Base-by-base conservation (phyloP, 805 yeast species). In the Sugiyamaella smithiae region DNA sequence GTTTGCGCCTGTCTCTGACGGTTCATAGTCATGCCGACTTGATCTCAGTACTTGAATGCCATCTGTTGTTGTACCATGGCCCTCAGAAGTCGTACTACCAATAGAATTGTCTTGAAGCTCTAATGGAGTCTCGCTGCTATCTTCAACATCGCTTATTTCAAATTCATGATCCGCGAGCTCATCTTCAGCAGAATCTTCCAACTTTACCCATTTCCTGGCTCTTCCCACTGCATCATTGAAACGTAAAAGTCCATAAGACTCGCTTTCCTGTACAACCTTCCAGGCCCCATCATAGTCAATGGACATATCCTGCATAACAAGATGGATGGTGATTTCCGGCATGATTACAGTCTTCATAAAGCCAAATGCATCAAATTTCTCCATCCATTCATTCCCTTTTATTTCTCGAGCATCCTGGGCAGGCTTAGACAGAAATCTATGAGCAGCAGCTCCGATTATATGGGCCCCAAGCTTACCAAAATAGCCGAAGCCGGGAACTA, bases 221-320 rank as follows among this genome's bases (percentile, higher is more conserved):
- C 38, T 14, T 3, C 38, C 38, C 5, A 35, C 38, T 20, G 22
- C 5, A 19, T 35, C 38, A 12, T 20, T 7, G 38, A 35, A 35
- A 16, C 16, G 12, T 12, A 35, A 5, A 12, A 35, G 38, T 3
- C 46, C 76, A 59, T 0, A 75, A 67, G 6, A 19, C 22, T 17
- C 29, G 43, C 43, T 40, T 14, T 40, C 33, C 23, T 40, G 23
- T 4, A 40, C 22, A 11, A 40, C 22, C 43, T 40, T 23, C n/a
- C 32, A 28, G 19, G 43, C 43, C 6, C 17, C 12, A 4, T 40
- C 33, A 9, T 40, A 28, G 33, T 40, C 43, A 14, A 40, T 20
- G 20, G 24, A 6, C 43, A 40, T 40, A 17, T 40, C 43, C n/a
- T 40, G 31, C 43, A 40, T 40, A 3, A 40, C 29, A 3, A 40